These are phyloP conservation scores for Veloporphyrellus conicus DNA, from an alignment of 1,284 basidiomycete genomes.

Conservation along the genomic window DNA sequence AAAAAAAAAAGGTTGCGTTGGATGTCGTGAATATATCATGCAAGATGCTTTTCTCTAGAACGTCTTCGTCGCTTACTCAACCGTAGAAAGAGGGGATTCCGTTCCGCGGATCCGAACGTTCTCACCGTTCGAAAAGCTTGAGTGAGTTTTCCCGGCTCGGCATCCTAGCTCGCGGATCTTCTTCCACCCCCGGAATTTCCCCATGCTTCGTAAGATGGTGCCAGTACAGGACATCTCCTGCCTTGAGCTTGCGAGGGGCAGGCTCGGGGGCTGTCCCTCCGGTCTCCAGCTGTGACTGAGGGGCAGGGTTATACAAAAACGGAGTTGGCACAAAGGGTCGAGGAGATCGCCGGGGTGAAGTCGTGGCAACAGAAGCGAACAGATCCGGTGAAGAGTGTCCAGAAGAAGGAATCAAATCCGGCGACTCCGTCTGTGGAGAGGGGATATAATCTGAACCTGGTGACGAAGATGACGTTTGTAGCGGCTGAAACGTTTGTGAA, in stretches of 20 bases:
- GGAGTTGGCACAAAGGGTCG: conserved; percentile 17
- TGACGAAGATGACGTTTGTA: conserved; percentile 17
- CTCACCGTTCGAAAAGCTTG: conserved; percentile 30
- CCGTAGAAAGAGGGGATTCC: conserved; percentile 7
- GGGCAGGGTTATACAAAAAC: conserved; percentile 16
- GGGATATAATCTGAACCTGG: conserved; percentile 37
- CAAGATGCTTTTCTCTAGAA: conserved; percentile 9
- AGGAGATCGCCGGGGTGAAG: conserved; percentile 19
- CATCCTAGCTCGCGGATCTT: conserved; percentile 53
- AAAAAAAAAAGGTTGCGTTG: conserved; percentile 18
- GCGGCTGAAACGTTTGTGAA: conserved; percentile 19
- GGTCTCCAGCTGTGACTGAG: conserved; percentile 19
- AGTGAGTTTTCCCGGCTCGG: conserved; percentile 7
- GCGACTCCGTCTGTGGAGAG: conserved; percentile 34
- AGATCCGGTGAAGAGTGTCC: conserved; percentile 24
- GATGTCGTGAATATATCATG: conserved; percentile 32
- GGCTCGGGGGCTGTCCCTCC: conserved; percentile 17
- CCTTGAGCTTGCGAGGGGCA: conserved; percentile 42
- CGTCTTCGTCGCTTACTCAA: conserved; percentile 11
- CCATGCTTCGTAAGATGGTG: conserved; percentile 70
- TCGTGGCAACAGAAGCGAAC: conserved; percentile 12
- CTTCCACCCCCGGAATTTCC: conserved; percentile 64
- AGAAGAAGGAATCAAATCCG: conserved; percentile 26
- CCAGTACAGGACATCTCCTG: conserved; percentile 75
- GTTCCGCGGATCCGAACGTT: conserved; percentile 13